Conservation (phyloP, 2,329 filamentous ascomycete species). For the Arthrobotrys musiformis region DNA sequence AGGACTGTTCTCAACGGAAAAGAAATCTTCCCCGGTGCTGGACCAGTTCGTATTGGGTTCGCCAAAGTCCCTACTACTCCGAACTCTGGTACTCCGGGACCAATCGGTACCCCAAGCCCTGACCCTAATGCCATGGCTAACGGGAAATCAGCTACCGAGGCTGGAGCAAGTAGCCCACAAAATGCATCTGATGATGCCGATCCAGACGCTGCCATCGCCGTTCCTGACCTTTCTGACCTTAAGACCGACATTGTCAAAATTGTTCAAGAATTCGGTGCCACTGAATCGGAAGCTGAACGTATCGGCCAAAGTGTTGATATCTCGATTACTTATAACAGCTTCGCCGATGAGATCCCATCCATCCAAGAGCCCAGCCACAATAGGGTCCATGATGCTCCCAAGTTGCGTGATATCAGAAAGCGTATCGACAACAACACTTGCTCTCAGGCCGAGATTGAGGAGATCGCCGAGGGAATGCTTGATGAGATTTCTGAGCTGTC, state of each 20-base stretch:
- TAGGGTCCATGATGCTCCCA: constrained; percentile 90
- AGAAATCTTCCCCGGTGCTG: constrained; percentile 97
- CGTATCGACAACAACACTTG: constrained; percentile 95
- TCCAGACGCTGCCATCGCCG: constrained; percentile 68
- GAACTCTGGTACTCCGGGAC: constrained; percentile 78
- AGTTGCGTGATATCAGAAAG: constrained; percentile 94
- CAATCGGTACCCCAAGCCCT: constrained; percentile 88
- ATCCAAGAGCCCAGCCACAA: constrained; percentile 88
- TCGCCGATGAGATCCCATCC: constrained; percentile 85
- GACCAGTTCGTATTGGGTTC: constrained; percentile 94
- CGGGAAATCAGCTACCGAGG: constrained; percentile 62
- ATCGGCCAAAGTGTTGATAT: constrained; percentile 79
- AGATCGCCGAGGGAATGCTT: constrained; percentile 91
- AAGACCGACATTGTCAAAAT: constrained; percentile 85
- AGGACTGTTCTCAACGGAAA: constrained; percentile 91
- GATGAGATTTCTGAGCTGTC: constrained; percentile 94
- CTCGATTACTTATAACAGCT: constrained; percentile 78
- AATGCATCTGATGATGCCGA: constrained; percentile 60
- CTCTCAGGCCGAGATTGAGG: constrained; percentile 86
- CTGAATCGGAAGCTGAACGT: constrained; percentile 77
- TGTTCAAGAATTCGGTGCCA: constrained; percentile 86
- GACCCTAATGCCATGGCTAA: constrained; percentile 75
- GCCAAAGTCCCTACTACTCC: constrained; percentile 93
- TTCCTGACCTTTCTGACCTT: constrained; percentile 80
- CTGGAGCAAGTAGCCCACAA: constrained; percentile 62